Percentiles rank a stretch among this genome's conserved stretches.
Conservation (phyloP, 495 filamentous ascomycete species). For the Tetracladium marchalianum region DNA sequence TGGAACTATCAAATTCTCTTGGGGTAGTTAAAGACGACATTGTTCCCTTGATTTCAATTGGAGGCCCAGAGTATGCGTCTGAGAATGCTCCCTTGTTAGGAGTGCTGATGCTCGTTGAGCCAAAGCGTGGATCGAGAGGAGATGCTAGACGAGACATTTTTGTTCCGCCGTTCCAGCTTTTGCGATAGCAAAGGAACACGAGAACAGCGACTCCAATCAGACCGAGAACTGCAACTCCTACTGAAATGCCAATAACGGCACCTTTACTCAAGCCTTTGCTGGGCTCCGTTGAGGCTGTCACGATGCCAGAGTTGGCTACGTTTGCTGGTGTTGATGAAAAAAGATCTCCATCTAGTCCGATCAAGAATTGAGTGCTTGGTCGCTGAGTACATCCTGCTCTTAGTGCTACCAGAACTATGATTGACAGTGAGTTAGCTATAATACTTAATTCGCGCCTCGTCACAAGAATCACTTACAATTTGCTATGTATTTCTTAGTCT, state of each 20-base stretch:
- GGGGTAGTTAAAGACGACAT: too few species aligned
- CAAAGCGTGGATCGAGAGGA: conserved; percentile 14
- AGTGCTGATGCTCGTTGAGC: conserved; percentile 10
- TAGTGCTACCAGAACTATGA: conserved; percentile 30
- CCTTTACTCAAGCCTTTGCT: conserved; percentile 27
- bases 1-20: too few species aligned
- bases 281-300: conserved; percentile 9
- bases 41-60: neutral
- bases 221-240: conserved; percentile 31
- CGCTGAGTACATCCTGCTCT: conserved; percentile 36
- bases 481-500: conserved; percentile 1
- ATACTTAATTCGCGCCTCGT: neutral
- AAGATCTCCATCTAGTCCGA: conserved; percentile 36
- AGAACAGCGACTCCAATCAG: conserved; percentile 30
- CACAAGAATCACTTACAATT: conserved; percentile 12
- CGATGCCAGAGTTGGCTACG: conserved; percentile 25
- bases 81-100: conserved; percentile 11
- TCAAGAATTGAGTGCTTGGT: conserved; percentile 24
- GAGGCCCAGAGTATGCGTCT: conserved; percentile 2
- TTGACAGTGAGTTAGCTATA: conserved; percentile 2
- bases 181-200: conserved; percentile 32
- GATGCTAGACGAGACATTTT: neutral
- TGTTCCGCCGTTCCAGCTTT: conserved; percentile 17
- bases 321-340: conserved; percentile 35
- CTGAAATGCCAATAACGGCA: conserved; percentile 38